These are phyloP conservation scores for Aspergillus sclerotioniger DNA, from an alignment of 495 filamentous ascomycete genomes.

Conservation along the genomic window DNA sequence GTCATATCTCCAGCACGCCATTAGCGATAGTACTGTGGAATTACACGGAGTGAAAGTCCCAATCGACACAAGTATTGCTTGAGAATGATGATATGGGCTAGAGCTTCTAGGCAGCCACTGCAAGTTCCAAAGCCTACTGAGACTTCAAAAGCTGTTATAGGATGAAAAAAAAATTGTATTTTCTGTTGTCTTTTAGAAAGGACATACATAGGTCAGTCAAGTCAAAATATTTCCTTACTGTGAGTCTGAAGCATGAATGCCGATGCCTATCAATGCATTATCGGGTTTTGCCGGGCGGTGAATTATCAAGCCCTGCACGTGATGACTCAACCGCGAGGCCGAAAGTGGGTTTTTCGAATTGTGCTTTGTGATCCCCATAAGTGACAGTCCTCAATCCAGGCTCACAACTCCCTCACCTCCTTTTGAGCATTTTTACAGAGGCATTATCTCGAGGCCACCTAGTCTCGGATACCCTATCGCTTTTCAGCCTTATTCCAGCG, in stretches of 20 bases:
- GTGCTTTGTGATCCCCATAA: conserved; percentile 27
- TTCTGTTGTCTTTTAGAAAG: too few species aligned
- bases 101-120: too few species aligned
- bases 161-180: too few species aligned
- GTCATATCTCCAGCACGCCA: too few species aligned
- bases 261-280: conserved; percentile 9
- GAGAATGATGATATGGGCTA: too few species aligned
- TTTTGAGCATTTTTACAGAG: conserved; percentile 4
- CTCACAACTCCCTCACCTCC: conserved; percentile 12
- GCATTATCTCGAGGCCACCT: conserved; percentile 10
- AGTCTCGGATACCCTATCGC: conserved; percentile 13
- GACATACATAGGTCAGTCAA: too few species aligned
- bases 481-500: conserved; percentile 12
- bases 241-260: background rate
- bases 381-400: conserved; percentile 8
- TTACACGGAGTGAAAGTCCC: too few species aligned
- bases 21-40: too few species aligned
- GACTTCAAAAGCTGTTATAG: too few species aligned
- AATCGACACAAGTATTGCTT: too few species aligned
- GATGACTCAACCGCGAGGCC: conserved; percentile 19
- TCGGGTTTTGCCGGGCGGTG: conserved; percentile 30
- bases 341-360: conserved; percentile 46
- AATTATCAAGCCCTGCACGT: conserved; percentile 22
- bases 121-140: too few species aligned
- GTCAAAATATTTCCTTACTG: too few species aligned